phyloP scores from a whole-genome alignment of 805 yeast species.

The Candida ascalaphidarum region DNA sequence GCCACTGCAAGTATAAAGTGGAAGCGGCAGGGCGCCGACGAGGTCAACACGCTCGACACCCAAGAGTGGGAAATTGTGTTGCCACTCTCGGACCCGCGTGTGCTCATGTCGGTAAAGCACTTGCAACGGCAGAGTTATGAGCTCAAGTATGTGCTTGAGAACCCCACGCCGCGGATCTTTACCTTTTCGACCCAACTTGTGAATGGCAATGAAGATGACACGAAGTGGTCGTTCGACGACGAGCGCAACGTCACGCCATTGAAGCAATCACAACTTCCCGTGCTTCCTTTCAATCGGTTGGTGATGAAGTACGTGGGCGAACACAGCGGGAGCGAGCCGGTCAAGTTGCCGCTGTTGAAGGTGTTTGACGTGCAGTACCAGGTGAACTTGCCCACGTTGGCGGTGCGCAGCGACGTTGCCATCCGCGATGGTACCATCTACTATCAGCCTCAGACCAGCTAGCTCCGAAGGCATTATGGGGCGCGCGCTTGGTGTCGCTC shows the following conservation, averaged over 20 bases:
- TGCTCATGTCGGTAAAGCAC: slow-evolving; percentile 28
- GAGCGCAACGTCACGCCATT: slow-evolving; percentile 15
- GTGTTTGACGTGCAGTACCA: slow-evolving; percentile 65
- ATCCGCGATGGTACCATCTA: slow-evolving; percentile 4
- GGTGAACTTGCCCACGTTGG: slow-evolving; percentile 43
- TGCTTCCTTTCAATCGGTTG: slow-evolving; percentile 56
- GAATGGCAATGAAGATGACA: slow-evolving; percentile 9
- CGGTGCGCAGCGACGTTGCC: slow-evolving; percentile 12
- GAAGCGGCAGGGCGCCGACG: slow-evolving; percentile 2
- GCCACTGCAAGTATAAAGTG: slow-evolving; percentile 6
- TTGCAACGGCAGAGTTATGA: no score
- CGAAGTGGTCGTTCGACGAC: slow-evolving; percentile 8
- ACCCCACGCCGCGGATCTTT: slow-evolving; percentile 65
- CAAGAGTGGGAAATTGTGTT: slow-evolving; percentile 43
- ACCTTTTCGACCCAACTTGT: slow-evolving; percentile 47
- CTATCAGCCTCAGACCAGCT: no score
- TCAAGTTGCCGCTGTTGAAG: slow-evolving; percentile 50
- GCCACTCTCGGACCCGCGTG: slow-evolving; percentile 66
- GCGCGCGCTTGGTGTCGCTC: no score
- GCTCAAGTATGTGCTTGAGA: slow-evolving; percentile 52
- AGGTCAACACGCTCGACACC: slow-evolving; percentile 6
- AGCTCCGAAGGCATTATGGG: no score
- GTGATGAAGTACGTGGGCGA: slow-evolving; percentile 22
- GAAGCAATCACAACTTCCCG: slow-evolving; percentile 32
- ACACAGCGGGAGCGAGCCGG: slow-evolving; percentile 5